Evolutionary conservation across 352 stramenopile species (phyloP).

Genomic region (Phytophthora capsici): DNA sequence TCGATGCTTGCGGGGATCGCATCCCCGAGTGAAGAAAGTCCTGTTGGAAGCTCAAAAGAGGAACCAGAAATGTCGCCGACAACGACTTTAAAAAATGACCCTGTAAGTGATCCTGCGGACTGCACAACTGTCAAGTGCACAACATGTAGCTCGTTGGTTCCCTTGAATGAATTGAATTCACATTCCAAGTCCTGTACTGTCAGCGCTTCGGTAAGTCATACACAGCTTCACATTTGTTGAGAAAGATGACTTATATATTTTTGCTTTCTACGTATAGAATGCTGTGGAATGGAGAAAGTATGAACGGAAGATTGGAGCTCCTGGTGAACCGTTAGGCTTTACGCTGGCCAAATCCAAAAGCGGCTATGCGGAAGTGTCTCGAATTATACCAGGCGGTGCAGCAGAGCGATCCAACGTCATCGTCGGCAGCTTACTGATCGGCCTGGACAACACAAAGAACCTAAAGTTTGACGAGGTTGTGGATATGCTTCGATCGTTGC

Average conservation of each 20-base stretch:
- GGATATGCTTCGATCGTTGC: constrained; percentile 51
- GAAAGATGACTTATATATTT: background rate
- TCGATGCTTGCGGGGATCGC: constrained; percentile 39
- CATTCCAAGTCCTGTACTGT: constrained; percentile 74
- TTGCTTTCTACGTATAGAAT: constrained; percentile 23
- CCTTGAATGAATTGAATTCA: constrained; percentile 56
- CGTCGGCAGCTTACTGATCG: constrained; percentile 79
- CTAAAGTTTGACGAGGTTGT: constrained; percentile 81
- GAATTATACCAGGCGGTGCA: constrained; percentile 59
- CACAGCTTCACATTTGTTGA: background rate
- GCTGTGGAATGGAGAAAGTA: constrained; percentile 67
- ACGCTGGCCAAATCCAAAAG: constrained; percentile 73
- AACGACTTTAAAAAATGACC: constrained; percentile 6
- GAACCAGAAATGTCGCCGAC: constrained; percentile 9
- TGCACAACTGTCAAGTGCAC: constrained; percentile 70
- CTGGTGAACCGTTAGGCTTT: constrained; percentile 62
- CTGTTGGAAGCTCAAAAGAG: constrained; percentile 10
- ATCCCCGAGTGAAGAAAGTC: constrained; percentile 14
- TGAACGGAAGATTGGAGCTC: constrained; percentile 54
- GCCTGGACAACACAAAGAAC: constrained; percentile 62
- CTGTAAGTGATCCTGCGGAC: constrained; percentile 6
- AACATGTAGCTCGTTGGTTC: constrained; percentile 56
- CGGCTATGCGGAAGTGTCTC: constrained; percentile 75
- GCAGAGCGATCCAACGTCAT: constrained; percentile 69
- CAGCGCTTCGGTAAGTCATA: constrained; percentile 39